These are phyloP conservation scores for Earliella scabrosa DNA, from an alignment of 1,284 basidiomycete species.

Conservation along the genomic window DNA sequence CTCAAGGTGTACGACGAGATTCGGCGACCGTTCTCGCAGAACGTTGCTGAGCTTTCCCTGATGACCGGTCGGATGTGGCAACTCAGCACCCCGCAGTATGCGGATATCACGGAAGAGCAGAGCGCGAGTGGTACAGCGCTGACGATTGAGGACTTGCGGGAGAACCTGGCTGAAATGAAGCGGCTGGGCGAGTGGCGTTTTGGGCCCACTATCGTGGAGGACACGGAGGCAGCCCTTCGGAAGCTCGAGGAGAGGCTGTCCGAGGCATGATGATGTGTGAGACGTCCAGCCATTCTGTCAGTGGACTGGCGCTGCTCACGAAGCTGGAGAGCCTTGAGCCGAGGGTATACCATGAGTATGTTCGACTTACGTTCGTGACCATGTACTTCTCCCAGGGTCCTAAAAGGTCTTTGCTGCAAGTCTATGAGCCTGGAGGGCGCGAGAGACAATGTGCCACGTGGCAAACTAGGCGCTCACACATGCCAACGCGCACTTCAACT, in stretches of 20 bases:
- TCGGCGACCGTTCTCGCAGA: constrained; percentile 17
- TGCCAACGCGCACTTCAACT: too few relatives aligned
- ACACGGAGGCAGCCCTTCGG: background rate
- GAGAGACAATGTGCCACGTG: too few relatives aligned
- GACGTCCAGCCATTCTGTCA: too few relatives aligned
- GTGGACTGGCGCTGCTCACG: too few relatives aligned
- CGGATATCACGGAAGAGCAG: constrained; percentile 3
- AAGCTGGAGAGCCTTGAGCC: too few relatives aligned
- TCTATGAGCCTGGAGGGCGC: too few relatives aligned
- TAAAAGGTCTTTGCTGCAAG: too few relatives aligned
- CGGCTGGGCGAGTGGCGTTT: background rate
- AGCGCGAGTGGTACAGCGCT: constrained; percentile 1
- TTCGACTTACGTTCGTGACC: too few relatives aligned
- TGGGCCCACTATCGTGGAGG: background rate
- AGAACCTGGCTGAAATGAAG: background rate
- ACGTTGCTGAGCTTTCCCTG: constrained; percentile 8
- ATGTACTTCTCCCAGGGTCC: too few relatives aligned
- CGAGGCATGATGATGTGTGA: too few relatives aligned
- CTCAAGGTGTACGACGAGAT: constrained; percentile 16
- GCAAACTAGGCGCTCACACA: too few relatives aligned
- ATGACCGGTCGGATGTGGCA: constrained; percentile 1
- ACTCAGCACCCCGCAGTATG: background rate
- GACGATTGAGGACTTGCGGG: background rate
- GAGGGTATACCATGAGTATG: too few relatives aligned
- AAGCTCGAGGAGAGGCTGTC: background rate